Evolutionary conservation across 1,284 basidiomycete genomes (phyloP), one percentile per base, ranked within the genome.

Genomic region (Sphaerobolus stellatus): DNA sequence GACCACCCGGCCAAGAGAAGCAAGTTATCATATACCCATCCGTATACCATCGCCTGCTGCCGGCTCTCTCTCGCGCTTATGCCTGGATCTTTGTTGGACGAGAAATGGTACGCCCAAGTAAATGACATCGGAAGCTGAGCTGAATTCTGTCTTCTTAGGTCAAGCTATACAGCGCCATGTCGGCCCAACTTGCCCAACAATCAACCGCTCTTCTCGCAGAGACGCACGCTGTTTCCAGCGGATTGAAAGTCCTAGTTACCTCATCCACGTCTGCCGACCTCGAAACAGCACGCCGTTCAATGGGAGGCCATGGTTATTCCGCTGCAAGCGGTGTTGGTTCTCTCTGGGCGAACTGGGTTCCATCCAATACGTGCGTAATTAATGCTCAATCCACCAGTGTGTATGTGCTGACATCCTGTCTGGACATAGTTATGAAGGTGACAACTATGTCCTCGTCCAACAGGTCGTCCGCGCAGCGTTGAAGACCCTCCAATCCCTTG

Each of bases 251-350:
- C 0, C 73, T 88, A 24, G 79, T 79, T 3, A 80, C 82, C 1
- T 76, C 77, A 0, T 69, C 75, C 24, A 72, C 76, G 3, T 75
- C 84, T 6, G 78, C 79, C 29, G 86, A 86, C 57, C 66, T 90
- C 18, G 89, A 92, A 66, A 79, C 74, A 5, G 82, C 84, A 6
- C 78, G 90, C 11, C 77, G 87, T 9, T 80, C 86, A 0, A 81
- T 90, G 75, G 89, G 89, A 50, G 89, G 90, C 3, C 89, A 92
- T 66, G 90, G 89, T 0, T 91, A 81, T 68, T 86, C 84, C 59
- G 79, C 76, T 1, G 88, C 85, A 59, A 74, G 84, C 1, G 88
- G 87, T 4, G 69, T 90, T 2, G 87, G 86, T 2, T 70, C 75
- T 28, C 58, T 86, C 4, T 89, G 87, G 59, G 84, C 82, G 2